phyloP scores from a whole-genome alignment of 305 asterid genomes.

The Solanum chacoense region DNA sequence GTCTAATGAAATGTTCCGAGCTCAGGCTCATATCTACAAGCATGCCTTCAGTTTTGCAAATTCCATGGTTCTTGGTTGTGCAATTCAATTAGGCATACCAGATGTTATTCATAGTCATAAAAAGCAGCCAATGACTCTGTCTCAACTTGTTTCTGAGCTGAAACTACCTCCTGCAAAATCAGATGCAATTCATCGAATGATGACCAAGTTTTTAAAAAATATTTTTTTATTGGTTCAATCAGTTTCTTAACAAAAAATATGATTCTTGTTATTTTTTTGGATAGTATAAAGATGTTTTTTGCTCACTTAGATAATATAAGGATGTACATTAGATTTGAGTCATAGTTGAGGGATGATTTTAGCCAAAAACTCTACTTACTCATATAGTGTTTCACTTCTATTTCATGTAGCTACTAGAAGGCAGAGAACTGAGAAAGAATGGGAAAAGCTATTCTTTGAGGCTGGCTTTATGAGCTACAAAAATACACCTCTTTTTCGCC shows the following conservation, averaged over 20 bases:
- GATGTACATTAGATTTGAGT: too few relatives aligned
- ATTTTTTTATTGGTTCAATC: too few relatives aligned
- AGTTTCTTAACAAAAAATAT: too few relatives aligned
- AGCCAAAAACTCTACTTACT: too few relatives aligned
- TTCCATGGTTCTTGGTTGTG: not conserved
- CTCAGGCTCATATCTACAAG: not conserved
- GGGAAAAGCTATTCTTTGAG: not conserved
- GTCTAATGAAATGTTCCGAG: not conserved
- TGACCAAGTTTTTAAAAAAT: too few relatives aligned
- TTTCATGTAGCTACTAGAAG: not conserved
- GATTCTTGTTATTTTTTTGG: not conserved
- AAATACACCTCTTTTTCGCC: not conserved
- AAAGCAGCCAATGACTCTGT: not conserved
- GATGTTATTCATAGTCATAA: not conserved
- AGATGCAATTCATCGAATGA: not conserved
- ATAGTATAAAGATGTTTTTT: too few relatives aligned
- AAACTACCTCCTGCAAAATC: not conserved
- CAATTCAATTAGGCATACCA: not conserved
- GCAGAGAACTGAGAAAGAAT: constrained; percentile 3
- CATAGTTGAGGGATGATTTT: too few relatives aligned
- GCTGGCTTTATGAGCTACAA: not conserved
- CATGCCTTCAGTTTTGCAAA: not conserved
- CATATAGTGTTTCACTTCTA: too few relatives aligned
- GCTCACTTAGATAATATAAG: too few relatives aligned
- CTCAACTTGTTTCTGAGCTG: not conserved